Percentiles rank a stretch among this genome's conserved stretches.
phyloP scores from a whole-genome alignment of 2,329 filamentous ascomycete species.

The Neonectria sp. region DNA sequence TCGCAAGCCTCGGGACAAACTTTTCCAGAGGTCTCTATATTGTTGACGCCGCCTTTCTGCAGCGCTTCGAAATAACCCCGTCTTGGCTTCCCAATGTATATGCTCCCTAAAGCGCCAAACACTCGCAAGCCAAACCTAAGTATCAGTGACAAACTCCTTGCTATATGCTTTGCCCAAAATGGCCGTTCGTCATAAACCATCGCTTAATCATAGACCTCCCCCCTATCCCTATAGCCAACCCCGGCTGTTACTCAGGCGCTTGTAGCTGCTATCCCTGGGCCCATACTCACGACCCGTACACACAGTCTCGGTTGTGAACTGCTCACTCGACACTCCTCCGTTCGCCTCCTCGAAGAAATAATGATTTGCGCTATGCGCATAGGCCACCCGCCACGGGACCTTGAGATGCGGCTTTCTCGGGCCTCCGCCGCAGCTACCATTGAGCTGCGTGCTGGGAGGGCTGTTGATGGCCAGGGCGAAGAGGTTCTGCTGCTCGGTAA shows the following conservation, averaged over 20 bases:
- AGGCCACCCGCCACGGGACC: slow-evolving; percentile 60
- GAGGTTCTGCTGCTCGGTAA: slow-evolving; percentile 82
- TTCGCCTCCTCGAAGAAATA: slow-evolving; percentile 61
- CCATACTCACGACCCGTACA: slow-evolving; percentile 41
- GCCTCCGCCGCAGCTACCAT: slow-evolving; percentile 57
- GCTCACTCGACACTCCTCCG: slow-evolving; percentile 45
- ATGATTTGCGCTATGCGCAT: slow-evolving; percentile 56
- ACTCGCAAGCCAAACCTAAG: neutral
- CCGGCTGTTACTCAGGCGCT: slow-evolving; percentile 46
- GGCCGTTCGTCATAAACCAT: neutral
- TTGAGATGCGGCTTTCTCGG: slow-evolving; percentile 54
- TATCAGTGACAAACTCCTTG: slow-evolving; percentile 10
- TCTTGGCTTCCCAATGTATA: neutral
- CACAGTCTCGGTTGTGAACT: slow-evolving; percentile 54
- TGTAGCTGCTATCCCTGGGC: slow-evolving; percentile 42
- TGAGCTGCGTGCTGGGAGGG: slow-evolving; percentile 55
- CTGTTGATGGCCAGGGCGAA: slow-evolving; percentile 80
- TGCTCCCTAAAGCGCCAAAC: neutral
- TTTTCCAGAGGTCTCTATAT: neutral
- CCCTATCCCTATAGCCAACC: slow-evolving; percentile 43
- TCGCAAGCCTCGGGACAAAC: neutral
- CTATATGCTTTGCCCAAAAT: slow-evolving; percentile 5
- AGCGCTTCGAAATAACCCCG: neutral
- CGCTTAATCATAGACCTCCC: neutral
- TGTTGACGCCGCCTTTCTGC: neutral